A percentile compares a stretch with the other conserved stretches of the same genome.
Evolutionary conservation across 371 early-diverging fungal species (phyloP).

Genomic region (Mortierella sp.): DNA sequence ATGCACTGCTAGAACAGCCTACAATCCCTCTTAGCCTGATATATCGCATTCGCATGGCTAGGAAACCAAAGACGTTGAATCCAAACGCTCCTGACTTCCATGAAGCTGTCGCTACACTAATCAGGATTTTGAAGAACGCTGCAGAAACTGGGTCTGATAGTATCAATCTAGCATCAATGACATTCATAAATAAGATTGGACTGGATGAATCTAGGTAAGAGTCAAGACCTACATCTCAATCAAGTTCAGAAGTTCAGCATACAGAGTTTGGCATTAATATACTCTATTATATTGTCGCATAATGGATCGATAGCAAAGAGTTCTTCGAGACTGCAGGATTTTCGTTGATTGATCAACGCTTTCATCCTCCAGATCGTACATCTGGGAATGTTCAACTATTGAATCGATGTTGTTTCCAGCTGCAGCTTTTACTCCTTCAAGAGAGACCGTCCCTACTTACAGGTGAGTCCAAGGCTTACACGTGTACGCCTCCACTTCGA

Average conservation of each 20-base stretch:
- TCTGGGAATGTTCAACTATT: slow-evolving; percentile 10
- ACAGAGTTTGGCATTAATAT: neutral
- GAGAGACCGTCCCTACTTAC: slow-evolving; percentile 5
- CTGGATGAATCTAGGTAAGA: slow-evolving; percentile 31
- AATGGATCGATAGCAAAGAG: slow-evolving; percentile 46
- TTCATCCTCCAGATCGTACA: slow-evolving; percentile 55
- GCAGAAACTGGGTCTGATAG: slow-evolving; percentile 4
- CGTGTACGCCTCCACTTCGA: too few species aligned
- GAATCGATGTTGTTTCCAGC: slow-evolving; percentile 27
- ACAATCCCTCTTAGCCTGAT: slow-evolving; percentile 29
- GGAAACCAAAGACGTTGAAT: slow-evolving; percentile 12
- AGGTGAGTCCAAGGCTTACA: neutral
- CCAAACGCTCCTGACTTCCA: slow-evolving; percentile 16
- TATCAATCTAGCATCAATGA: slow-evolving; percentile 19
- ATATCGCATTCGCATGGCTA: slow-evolving; percentile 12
- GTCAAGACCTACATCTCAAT: too few species aligned
- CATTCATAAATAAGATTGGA: slow-evolving; percentile 15
- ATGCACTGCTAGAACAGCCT: slow-evolving; percentile 20
- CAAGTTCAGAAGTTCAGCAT: too few species aligned
- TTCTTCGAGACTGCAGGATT: slow-evolving; percentile 58
- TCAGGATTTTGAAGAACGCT: slow-evolving; percentile 24
- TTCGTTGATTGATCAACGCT: slow-evolving; percentile 46
- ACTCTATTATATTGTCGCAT: neutral
- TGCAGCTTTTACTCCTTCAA: slow-evolving; percentile 12
- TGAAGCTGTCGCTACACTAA: slow-evolving; percentile 26